Percentiles rank a stretch among this genome's conserved stretches.
Conservation (phyloP, 192 early-diverging fungal species). For the Coemansia asiatica region DNA sequence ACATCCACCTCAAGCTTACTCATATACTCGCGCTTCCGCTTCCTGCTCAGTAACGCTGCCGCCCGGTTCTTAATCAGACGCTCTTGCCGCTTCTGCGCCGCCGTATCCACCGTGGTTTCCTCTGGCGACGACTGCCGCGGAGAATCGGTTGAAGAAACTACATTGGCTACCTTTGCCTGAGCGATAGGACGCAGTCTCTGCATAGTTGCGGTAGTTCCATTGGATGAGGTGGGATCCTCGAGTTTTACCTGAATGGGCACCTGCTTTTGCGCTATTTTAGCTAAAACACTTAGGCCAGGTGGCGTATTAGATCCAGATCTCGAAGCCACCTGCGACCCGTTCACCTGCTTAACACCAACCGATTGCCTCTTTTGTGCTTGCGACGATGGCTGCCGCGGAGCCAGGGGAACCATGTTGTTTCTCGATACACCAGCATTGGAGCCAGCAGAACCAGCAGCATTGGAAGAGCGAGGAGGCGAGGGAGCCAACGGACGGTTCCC, state of each 20-base stretch:
- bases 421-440: background rate
- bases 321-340: background rate
- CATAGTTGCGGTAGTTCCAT: background rate
- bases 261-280: constrained; percentile 44
- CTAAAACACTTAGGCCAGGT: constrained; percentile 41
- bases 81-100: constrained; percentile 74
- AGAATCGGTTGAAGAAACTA: background rate
- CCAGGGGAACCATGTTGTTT: constrained; percentile 13
- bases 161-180: constrained; percentile 5
- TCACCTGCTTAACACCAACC: background rate
- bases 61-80: constrained; percentile 92
- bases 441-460: background rate
- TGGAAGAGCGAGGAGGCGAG: background rate
- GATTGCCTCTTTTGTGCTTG: background rate
- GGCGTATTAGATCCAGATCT: constrained; percentile 33
- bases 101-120: constrained; percentile 18
- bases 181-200: constrained; percentile 21
- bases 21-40: constrained; percentile 87
- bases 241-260: constrained; percentile 27
- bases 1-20: constrained; percentile 74
- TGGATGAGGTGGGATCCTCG: too few species aligned
- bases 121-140: background rate
- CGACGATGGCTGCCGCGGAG: constrained; percentile 21
- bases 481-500: constrained; percentile 3
- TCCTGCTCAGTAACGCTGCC: constrained; percentile 81